Evolutionary conservation across 768 basidiomycete genomes (phyloP).

Genomic region (Mrakia blollopis): DNA sequence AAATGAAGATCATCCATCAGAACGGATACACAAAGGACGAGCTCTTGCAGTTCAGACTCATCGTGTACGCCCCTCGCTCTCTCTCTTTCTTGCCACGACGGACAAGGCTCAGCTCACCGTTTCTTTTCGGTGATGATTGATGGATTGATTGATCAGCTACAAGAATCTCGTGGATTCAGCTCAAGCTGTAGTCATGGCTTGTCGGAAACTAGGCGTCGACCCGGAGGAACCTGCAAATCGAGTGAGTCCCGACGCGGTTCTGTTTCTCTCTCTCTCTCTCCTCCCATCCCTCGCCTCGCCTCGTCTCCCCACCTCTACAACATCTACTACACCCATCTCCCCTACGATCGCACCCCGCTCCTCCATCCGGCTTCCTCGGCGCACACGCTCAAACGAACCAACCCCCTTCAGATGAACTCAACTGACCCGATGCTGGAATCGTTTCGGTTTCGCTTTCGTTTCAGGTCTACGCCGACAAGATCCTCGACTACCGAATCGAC

Average conservation of each 20-base stretch:
- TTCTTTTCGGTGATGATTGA: no score
- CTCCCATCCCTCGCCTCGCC: no score
- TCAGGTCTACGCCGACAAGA: slow-evolving; percentile 47
- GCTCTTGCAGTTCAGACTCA: slow-evolving; percentile 66
- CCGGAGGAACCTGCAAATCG: slow-evolving; percentile 64
- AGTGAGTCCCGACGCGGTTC: slow-evolving; percentile 35
- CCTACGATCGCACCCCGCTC: neutral
- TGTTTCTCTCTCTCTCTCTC: neutral
- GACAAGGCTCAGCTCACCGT: no score
- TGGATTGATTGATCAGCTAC: slow-evolving; percentile 31
- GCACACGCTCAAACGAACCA: neutral
- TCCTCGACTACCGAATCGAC: slow-evolving; percentile 49
- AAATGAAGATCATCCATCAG: slow-evolving; percentile 98
- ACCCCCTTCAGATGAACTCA: no score
- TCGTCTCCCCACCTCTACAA: no score
- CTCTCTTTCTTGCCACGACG: no score
- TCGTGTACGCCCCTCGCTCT: slow-evolving; percentile 57
- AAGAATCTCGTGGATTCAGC: slow-evolving; percentile 77
- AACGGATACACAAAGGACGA: slow-evolving; percentile 77
- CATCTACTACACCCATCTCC: neutral
- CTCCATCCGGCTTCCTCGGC: neutral
- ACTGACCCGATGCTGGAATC: neutral
- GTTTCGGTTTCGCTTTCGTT: neutral
- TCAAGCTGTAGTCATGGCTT: slow-evolving; percentile 74
- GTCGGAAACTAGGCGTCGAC: slow-evolving; percentile 79